Evolutionary conservation across 306 rosid species (phyloP).

Genomic region (Rosa lucieae): DNA sequence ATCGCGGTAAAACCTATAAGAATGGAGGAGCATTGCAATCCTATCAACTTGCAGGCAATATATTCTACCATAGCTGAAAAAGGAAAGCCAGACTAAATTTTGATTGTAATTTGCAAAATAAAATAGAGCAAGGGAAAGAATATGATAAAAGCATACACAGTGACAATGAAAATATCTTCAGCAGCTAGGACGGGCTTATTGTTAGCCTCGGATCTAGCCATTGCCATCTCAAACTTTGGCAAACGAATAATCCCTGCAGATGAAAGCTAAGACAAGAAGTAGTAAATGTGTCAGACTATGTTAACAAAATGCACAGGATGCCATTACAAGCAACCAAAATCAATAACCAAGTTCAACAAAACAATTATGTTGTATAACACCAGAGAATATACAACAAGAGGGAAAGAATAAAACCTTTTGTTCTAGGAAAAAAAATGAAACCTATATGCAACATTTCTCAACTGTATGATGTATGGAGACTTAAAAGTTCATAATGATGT

Average conservation of each 20-base stretch:
- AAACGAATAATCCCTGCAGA: conserved; percentile 89
- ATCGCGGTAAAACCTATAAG: conserved; percentile 89
- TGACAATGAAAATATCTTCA: conserved; percentile 81
- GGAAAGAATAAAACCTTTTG: not conserved
- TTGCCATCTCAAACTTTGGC: conserved; percentile 94
- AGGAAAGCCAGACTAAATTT: conserved; percentile 22
- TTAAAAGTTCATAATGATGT: not conserved
- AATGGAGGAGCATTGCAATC: conserved; percentile 93
- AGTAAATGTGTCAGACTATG: conserved; percentile 33
- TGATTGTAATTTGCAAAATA: conserved; percentile 18
- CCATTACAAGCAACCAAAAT: conserved; percentile 19
- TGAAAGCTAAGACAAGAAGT: conserved; percentile 67
- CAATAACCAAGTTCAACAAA: conserved; percentile 12
- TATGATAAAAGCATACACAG: conserved; percentile 65
- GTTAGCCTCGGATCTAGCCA: conserved; percentile 93
- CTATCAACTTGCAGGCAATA: conserved; percentile 96
- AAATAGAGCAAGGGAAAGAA: conserved; percentile 18
- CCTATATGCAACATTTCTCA: not conserved
- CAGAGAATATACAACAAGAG: conserved; percentile 21
- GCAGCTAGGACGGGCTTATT: conserved; percentile 83
- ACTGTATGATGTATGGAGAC: not conserved
- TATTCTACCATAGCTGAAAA: conserved; percentile 92
- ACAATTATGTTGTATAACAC: conserved; percentile 17
- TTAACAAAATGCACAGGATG: not conserved
- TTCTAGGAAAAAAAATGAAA: not conserved